phyloP scores from a whole-genome alignment of 1,284 basidiomycete genomes.

The Cryptococcus floricola region DNA sequence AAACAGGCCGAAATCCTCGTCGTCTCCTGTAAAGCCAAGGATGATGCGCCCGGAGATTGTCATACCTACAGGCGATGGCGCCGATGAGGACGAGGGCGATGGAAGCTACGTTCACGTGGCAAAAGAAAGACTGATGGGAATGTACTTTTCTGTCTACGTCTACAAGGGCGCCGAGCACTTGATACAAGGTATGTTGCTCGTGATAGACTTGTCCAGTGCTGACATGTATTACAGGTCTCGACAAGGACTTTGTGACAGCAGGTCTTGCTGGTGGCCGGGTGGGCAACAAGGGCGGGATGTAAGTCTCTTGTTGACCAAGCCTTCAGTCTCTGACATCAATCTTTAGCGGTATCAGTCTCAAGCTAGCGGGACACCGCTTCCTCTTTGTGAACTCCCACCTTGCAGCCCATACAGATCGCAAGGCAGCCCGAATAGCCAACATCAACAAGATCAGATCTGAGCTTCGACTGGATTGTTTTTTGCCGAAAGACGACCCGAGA shows the following conservation, averaged over 20 bases:
- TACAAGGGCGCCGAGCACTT: constrained; percentile 50
- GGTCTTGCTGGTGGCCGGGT: constrained; percentile 55
- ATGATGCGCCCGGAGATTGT: constrained; percentile 17
- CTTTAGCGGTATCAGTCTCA: constrained; percentile 52
- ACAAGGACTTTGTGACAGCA: constrained; percentile 55
- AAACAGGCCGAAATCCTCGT: not conserved
- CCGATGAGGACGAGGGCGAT: constrained; percentile 11
- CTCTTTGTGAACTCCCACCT: constrained; percentile 58
- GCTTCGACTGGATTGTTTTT: constrained; percentile 54
- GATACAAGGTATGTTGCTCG: constrained; percentile 36
- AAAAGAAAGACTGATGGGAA: constrained; percentile 57
- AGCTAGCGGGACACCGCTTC: constrained; percentile 53
- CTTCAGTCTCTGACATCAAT: too few relatives aligned
- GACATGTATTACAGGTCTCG: constrained; percentile 37
- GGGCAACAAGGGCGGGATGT: constrained; percentile 54
- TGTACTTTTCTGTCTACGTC: constrained; percentile 53
- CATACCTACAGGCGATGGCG: constrained; percentile 18
- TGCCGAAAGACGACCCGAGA: constrained; percentile 43
- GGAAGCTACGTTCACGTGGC: constrained; percentile 54
- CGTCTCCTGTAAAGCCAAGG: constrained; percentile 3
- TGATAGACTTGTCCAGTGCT: not conserved
- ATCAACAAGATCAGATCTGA: constrained; percentile 54
- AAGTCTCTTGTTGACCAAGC: constrained; percentile 6
- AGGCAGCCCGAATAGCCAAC: constrained; percentile 45
- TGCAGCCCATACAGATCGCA: constrained; percentile 51